A percentile compares a stretch with the other conserved stretches of the same genome.
These are phyloP conservation scores for Lasiodiplodia hormozganensis DNA, from an alignment of 2,329 filamentous ascomycete species.

Conservation along the genomic window DNA sequence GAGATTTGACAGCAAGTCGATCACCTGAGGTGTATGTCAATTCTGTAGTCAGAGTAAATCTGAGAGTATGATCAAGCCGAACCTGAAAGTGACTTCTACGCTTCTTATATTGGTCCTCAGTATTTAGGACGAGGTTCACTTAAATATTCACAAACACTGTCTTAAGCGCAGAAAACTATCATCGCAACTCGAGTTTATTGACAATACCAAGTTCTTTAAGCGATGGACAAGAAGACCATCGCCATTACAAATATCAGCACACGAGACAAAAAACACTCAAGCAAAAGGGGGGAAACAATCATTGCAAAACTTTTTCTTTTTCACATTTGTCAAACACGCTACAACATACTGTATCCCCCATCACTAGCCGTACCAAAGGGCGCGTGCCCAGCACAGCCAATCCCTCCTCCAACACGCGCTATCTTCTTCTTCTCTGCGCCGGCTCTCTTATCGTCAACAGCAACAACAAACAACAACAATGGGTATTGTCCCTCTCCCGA, in stretches of 20 bases:
- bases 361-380: neutral
- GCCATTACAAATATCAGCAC: too few species aligned
- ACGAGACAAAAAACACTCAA: neutral
- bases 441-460: neutral
- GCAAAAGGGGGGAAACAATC: neutral
- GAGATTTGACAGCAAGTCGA: too few species aligned
- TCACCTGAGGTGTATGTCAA: too few species aligned
- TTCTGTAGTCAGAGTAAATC: too few species aligned
- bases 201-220: neutral
- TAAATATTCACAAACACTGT: too few species aligned
- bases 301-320: neutral
- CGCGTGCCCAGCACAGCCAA: conserved; percentile 1
- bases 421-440: neutral
- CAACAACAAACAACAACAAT: neutral
- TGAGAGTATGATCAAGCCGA: too few species aligned
- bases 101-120: too few species aligned
- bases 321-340: neutral
- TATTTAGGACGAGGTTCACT: too few species aligned
- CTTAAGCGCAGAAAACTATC: too few species aligned
- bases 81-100: too few species aligned
- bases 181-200: neutral
- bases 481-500: conserved; percentile 6
- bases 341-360: neutral
- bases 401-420: neutral
- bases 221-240: neutral